A percentile compares a stretch with the other conserved stretches of the same genome.
phyloP scores from a whole-genome alignment of 2,329 filamentous ascomycete genomes.

The Cordyceps cicadae region DNA sequence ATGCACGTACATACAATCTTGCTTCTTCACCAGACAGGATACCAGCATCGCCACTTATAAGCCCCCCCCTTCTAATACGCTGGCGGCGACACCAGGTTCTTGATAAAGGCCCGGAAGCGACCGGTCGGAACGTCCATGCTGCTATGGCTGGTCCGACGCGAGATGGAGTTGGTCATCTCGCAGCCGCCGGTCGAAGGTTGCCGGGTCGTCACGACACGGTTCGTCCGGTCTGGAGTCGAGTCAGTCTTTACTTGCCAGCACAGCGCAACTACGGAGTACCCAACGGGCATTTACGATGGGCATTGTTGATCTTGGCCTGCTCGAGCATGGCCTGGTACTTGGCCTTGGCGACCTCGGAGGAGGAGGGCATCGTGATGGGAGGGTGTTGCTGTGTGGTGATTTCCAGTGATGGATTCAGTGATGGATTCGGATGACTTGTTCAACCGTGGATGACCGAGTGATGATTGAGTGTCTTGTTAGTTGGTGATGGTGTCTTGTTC shows the following conservation, averaged over 20 bases:
- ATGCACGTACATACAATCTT: too few relatives aligned
- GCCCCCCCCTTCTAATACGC: too few relatives aligned
- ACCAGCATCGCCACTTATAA: too few relatives aligned
- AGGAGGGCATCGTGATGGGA: slow-evolving; percentile 1
- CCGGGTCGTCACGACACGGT: slow-evolving; percentile 12
- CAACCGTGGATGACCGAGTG: too few relatives aligned
- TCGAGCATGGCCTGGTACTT: slow-evolving; percentile 11
- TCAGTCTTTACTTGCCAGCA: background rate
- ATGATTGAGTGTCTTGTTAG: too few relatives aligned
- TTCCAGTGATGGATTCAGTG: too few relatives aligned
- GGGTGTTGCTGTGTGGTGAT: too few relatives aligned
- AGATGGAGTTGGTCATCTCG: slow-evolving; percentile 13
- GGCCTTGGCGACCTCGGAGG: slow-evolving; percentile 3
- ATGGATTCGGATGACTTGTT: too few relatives aligned
- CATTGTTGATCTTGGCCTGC: slow-evolving; percentile 11
- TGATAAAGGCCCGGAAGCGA: slow-evolving; percentile 12
- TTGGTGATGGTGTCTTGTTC: too few relatives aligned
- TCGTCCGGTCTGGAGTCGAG: slow-evolving; percentile 9
- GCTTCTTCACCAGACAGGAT: too few relatives aligned
- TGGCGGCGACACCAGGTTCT: slow-evolving; percentile 12
- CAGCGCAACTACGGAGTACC: background rate
- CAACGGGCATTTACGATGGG: slow-evolving; percentile 6
- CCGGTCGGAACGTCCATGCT: slow-evolving; percentile 6
- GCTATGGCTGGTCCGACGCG: slow-evolving; percentile 12
- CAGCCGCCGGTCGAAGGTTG: slow-evolving; percentile 13